Evolutionary conservation across 768 basidiomycete species (phyloP).

Genomic region (Hortiboletus campestris): DNA sequence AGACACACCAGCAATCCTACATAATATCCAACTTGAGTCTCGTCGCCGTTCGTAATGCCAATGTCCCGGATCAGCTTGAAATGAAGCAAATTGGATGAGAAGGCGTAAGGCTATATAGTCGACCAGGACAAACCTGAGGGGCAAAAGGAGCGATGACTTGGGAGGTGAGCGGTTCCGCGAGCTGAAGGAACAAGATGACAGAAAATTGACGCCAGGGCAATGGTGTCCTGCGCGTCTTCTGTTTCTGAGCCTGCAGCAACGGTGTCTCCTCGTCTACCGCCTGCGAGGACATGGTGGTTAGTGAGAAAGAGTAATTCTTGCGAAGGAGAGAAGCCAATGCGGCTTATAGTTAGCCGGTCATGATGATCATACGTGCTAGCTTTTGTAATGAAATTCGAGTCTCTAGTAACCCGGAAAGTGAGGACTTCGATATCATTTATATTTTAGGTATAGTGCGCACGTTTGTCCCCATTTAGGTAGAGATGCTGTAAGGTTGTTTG

Average conservation of each 20-base stretch:
- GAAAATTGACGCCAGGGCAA: slow-evolving; percentile 70
- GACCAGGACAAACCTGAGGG: slow-evolving; percentile 51
- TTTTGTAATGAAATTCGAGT: too few relatives aligned
- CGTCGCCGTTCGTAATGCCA: slow-evolving; percentile 67
- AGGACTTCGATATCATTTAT: too few relatives aligned
- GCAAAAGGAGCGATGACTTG: slow-evolving; percentile 78
- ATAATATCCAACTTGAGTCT: slow-evolving; percentile 71
- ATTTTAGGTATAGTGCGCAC: too few relatives aligned
- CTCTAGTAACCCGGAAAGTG: too few relatives aligned
- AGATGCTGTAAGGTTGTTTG: too few relatives aligned
- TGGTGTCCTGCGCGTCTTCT: slow-evolving; percentile 46
- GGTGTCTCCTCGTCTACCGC: slow-evolving; percentile 63
- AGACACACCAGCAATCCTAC: slow-evolving; percentile 67
- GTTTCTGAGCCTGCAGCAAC: slow-evolving; percentile 40
- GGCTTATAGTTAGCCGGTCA: too few relatives aligned
- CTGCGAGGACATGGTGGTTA: slow-evolving; percentile 25
- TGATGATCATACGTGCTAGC: too few relatives aligned
- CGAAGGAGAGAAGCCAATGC: too few relatives aligned
- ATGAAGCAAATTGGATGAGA: background rate
- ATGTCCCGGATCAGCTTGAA: slow-evolving; percentile 61
- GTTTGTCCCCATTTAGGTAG: too few relatives aligned
- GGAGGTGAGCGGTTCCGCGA: slow-evolving; percentile 73
- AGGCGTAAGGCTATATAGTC: background rate
- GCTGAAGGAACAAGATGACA: slow-evolving; percentile 69
- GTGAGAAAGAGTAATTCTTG: slow-evolving; percentile 2